Base-by-base conservation (phyloP, 2,329 filamentous ascomycete species). In the Bipolaris victoriae region DNA sequence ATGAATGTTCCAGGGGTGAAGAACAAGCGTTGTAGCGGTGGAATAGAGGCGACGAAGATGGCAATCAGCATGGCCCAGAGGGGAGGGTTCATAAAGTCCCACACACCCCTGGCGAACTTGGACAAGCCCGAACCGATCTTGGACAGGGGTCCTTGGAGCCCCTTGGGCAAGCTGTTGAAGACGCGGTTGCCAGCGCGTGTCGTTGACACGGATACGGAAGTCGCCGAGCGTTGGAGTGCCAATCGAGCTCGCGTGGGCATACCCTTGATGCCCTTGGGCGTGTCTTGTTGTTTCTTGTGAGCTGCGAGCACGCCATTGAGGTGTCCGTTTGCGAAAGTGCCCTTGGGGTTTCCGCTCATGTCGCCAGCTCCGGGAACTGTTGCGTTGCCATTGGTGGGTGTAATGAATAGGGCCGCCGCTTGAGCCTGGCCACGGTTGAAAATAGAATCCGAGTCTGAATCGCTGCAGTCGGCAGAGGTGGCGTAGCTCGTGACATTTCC, bases 21-120 rank as follows among this genome's bases (percentile, higher is more conserved):
- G 80, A 99, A 97, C 16, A 95, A 79, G 39, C 83, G 81, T 75
- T 99, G 94, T 7, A 99, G 84, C 1, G 81, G 72, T 0, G 95
- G 95, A 5, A 97, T 86, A 0, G 92, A 96, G 2, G 95, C 95
- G 5, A 99, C 90, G 49, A 97, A 79, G 44, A 98, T 88, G n/a
- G 95, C 91, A 37, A 88, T 81, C 33, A 98, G 81, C 95, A 99
- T 98, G 29, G 95, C 93, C 92, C 93, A 98, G 24, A 99, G 87
- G 0, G 95, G 95, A 40, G 95, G 94, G 77, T 98, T 98, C 94
- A 99, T 98, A 76, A 97, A 97, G 46, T 90, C 90, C 90, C 90
- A 95, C 11, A 93, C 74, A 50, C 92, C 92, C 47, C 78, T 78
- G 65, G 85, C 77, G 66, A 91, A 88, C 61, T 75, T 84, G 76